These are phyloP conservation scores for Actinomortierella wolfii DNA, from an alignment of 371 early-diverging fungal genomes.

Conservation along the genomic window DNA sequence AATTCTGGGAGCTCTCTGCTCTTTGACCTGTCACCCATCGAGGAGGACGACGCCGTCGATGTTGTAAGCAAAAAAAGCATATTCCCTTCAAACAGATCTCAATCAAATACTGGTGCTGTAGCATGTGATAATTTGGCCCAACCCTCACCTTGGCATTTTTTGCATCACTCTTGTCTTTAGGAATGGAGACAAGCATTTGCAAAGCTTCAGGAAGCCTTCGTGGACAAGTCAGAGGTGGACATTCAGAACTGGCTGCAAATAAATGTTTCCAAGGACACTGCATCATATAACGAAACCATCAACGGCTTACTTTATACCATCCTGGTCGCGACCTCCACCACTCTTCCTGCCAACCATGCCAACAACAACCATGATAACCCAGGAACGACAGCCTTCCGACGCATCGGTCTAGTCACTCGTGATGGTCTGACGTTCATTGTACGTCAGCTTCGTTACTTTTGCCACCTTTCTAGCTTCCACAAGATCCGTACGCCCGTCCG, in stretches of 20 bases:
- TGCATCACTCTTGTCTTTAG: slow-evolving; percentile 31
- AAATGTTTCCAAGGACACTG: slow-evolving; percentile 58
- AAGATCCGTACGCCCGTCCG: slow-evolving; percentile 53
- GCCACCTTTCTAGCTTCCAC: slow-evolving; percentile 52
- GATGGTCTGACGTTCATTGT: slow-evolving; percentile 64
- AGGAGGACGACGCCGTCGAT: slow-evolving; percentile 50
- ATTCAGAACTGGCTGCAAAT: slow-evolving; percentile 70
- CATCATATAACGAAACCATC: slow-evolving; percentile 59
- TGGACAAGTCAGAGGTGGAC: slow-evolving; percentile 65
- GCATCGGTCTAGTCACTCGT: slow-evolving; percentile 65
- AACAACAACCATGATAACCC: slow-evolving; percentile 1
- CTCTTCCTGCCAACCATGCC: slow-evolving; percentile 6
- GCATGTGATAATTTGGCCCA: no score
- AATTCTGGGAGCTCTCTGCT: slow-evolving; percentile 43
- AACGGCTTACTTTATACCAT: slow-evolving; percentile 71
- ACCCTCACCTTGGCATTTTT: neutral
- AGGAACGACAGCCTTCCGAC: slow-evolving; percentile 55
- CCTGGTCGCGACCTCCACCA: slow-evolving; percentile 54
- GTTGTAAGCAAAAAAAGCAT: slow-evolving; percentile 44
- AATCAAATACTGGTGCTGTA: no score
- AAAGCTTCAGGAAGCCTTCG: slow-evolving; percentile 47
- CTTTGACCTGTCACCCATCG: slow-evolving; percentile 49
- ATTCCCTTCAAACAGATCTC: no score
- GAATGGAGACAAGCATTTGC: slow-evolving; percentile 56
- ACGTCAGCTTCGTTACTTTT: slow-evolving; percentile 55